Evolutionary conservation across 2,329 filamentous ascomycete genomes (phyloP).

Genomic region (Aquanectria penicillioides): DNA sequence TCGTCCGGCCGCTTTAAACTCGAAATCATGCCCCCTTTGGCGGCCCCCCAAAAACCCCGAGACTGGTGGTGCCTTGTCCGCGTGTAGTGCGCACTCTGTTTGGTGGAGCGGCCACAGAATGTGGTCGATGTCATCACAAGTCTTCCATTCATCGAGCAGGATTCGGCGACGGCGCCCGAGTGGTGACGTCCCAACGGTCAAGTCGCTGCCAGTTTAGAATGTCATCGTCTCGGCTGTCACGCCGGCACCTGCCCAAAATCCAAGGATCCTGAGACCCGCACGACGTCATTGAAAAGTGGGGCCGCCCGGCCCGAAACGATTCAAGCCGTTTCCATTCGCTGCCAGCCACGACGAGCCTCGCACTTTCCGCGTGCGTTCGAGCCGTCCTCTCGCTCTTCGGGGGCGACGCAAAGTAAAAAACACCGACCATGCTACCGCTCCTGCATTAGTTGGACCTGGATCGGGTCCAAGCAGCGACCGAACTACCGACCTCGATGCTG

Average conservation of each 20-base stretch:
- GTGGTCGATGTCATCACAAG: too few species aligned
- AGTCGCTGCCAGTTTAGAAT: not conserved
- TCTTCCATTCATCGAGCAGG: too few species aligned
- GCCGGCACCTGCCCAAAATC: constrained; percentile 8
- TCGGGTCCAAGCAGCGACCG: too few species aligned
- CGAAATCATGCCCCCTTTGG: too few species aligned
- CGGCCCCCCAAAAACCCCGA: too few species aligned
- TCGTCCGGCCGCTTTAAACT: too few species aligned
- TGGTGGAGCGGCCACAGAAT: too few species aligned
- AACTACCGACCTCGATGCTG: too few species aligned
- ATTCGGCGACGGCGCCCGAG: not conserved
- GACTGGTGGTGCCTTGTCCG: too few species aligned
- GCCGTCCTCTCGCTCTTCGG: not conserved
- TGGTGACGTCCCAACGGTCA: constrained; percentile 9
- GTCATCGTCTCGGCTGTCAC: not conserved
- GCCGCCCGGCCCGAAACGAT: constrained; percentile 11
- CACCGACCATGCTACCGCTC: too few species aligned
- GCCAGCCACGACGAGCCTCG: not conserved
- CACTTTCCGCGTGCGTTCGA: not conserved
- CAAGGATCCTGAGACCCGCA: constrained; percentile 3
- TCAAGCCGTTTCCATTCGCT: not conserved
- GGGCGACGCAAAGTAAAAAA: not conserved
- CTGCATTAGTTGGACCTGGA: too few species aligned
- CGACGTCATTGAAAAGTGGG: constrained; percentile 15
- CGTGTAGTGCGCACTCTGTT: too few species aligned